Evolutionary conservation across 2,329 filamentous ascomycete species (phyloP), one percentile per base, ranked within the genome.

Genomic region (Neoscytalidium dimidiatum): DNA sequence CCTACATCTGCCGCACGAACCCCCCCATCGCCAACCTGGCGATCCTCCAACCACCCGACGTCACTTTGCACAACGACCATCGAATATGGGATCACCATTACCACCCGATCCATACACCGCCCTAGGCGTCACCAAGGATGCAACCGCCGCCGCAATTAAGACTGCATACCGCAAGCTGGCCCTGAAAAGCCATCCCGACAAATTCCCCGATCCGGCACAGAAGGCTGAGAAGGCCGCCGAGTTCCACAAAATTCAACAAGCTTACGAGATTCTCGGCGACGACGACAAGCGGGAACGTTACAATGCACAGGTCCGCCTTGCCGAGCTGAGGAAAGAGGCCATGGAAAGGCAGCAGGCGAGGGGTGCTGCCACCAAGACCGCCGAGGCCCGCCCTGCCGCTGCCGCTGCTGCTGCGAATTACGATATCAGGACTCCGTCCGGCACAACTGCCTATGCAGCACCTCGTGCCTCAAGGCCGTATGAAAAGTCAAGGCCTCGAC

Each of bases 161-260:
- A 85, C 87, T 60, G 90, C 92, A 17, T 89, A 97, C 80, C 88
- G 91, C 71, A 96, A 96, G 77, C 88, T 96, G 44, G 92, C 92
- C 38, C 86, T 97, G 70, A 92, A 91, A 77, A 94, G 90, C 74
- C 94, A 97, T 71, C 94, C 94, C 35, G 94, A 97, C 83, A 96
- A 97, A 80, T 87, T 96, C 68, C 89, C 92, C 69, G 88, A 96
- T 72, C 88, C 90, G 62, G 82, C 87, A 17, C 82, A 91, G 72
- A 96, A 95, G 79, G 87, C 88, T 66, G 82, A 87, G 71, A 96
- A 94, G 77, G 88, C 91, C 71, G 89, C 92, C 71, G 90, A 96
- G 78, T 99, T 98, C 73, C 93, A 97, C 78, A 89, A 88, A 75
- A 92, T 98, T 35, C 94, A 97, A 77, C 88, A 94, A 71, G 94